phyloP scores from a whole-genome alignment of 495 filamentous ascomycete species.

The Cercophora scortea region DNA sequence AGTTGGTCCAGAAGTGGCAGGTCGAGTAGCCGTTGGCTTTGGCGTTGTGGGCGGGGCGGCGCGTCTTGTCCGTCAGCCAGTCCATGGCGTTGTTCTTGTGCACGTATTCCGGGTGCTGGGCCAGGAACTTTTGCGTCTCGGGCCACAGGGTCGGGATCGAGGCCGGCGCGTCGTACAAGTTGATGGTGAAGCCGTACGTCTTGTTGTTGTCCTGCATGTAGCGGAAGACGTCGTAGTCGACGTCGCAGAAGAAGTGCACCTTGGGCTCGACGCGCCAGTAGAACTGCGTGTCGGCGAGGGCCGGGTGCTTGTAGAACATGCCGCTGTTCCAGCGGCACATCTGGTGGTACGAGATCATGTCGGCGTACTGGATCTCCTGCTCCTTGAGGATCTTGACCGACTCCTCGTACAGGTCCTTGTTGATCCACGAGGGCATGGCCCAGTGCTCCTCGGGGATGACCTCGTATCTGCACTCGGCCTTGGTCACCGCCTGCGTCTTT shows the following conservation, averaged over 20 bases:
- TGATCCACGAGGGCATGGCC: slow-evolving; percentile 88
- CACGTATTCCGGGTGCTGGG: slow-evolving; percentile 73
- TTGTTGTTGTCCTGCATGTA: slow-evolving; percentile 98
- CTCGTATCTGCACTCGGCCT: slow-evolving; percentile 78
- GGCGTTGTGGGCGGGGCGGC: slow-evolving; percentile 69
- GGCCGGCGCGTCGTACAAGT: slow-evolving; percentile 84
- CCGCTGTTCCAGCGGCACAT: slow-evolving; percentile 99
- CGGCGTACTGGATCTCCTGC: slow-evolving; percentile 80
- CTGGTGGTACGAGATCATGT: slow-evolving; percentile 87
- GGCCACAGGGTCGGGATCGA: slow-evolving; percentile 91
- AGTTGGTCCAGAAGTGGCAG: slow-evolving; percentile 99
- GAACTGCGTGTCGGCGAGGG: slow-evolving; percentile 70
- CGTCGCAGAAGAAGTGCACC: slow-evolving; percentile 97
- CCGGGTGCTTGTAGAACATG: slow-evolving; percentile 94
- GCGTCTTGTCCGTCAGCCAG: slow-evolving; percentile 74
- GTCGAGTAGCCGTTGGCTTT: slow-evolving; percentile 90
- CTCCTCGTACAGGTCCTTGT: slow-evolving; percentile 74
- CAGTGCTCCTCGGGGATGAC: slow-evolving; percentile 90
- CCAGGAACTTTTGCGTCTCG: slow-evolving; percentile 80
- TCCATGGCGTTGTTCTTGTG: slow-evolving; percentile 75
- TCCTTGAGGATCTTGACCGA: slow-evolving; percentile 76
- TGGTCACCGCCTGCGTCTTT: slow-evolving; percentile 67
- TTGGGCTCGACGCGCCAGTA: slow-evolving; percentile 99
- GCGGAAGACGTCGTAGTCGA: slow-evolving; percentile 98
- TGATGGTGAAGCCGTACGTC: slow-evolving; percentile 98